Evolutionary conservation across 345 rosid genomes (phyloP), one percentile per base, ranked within the genome.

Genomic region (Euclidium syriacum): DNA sequence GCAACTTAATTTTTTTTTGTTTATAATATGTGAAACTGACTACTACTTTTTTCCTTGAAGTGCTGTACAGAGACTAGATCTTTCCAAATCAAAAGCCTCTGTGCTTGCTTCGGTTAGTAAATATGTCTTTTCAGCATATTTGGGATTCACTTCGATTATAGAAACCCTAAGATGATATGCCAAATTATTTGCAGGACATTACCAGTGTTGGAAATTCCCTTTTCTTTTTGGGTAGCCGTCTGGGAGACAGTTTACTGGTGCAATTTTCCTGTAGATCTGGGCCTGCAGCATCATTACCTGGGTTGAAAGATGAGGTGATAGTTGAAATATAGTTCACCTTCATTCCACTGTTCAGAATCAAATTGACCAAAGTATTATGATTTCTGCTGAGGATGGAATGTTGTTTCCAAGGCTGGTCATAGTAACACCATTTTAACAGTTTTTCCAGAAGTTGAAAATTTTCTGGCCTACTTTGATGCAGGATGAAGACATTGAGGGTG

Each of bases 211-310:
- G 97, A 57, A 83, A 67, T 59, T 87, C 95, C 27, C 75, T 94
- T 16, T 85, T 94, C 80, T 87, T 94, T 70, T 74, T 94, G 58
- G 96, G 85, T 62, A 94, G 99, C 80, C 91, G 96, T 42, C 68
- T 90, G 79, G 97, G 99, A 35, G 97, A 94, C 81, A 94, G 99
- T 84, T 77, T 87, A 72, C 95, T 94, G 48, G 99, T 90, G 61
- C 99, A 94, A 53, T 90, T 77, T 74, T 79, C 85, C 36, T 66
- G 80, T 75, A 84, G 85, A 36, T 74, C 78, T 40, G 97, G 86
- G 40, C 56, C 95, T 62, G 81, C 91, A 54, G 57, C 71, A 57
- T 68, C 79, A 54, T 70, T 85, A 62, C 71, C 83, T 64, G 85
- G 85, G 62, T 70, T 81, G 65, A 85, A 83, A 75, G 97, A 90